Evolutionary conservation across 129 eudicot genomes (phyloP).

Genomic region (Chrysanthemum seticuspe): DNA sequence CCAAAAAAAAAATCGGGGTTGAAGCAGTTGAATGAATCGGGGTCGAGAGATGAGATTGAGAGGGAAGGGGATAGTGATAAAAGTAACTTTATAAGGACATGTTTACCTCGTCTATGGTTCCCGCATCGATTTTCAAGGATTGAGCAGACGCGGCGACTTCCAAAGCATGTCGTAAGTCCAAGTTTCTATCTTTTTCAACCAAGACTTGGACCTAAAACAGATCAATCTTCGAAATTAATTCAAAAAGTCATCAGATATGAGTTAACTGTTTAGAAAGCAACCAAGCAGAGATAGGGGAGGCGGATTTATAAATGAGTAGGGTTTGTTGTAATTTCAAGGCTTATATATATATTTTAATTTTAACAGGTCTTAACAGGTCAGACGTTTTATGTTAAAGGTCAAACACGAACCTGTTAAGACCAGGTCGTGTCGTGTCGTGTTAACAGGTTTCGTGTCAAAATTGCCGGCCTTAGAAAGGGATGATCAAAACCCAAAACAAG

Average conservation of each 20-base stretch:
- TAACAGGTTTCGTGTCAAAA: too few relatives aligned
- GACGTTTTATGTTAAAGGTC: too few relatives aligned
- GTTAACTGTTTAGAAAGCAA: conserved; percentile 15
- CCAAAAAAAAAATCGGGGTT: too few relatives aligned
- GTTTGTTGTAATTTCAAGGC: too few relatives aligned
- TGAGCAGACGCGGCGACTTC: conserved; percentile 82
- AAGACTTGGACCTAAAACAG: conserved; percentile 81
- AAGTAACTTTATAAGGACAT: neutral
- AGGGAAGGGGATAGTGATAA: too few relatives aligned
- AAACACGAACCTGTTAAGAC: too few relatives aligned
- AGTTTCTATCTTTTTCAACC: conserved; percentile 70
- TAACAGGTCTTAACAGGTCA: too few relatives aligned
- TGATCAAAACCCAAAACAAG: too few relatives aligned
- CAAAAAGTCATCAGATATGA: conserved; percentile 7
- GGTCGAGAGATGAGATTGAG: too few relatives aligned
- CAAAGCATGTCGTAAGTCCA: conserved; percentile 68
- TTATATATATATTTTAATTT: too few relatives aligned
- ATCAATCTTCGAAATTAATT: conserved; percentile 22
- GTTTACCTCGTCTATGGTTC: conserved; percentile 64
- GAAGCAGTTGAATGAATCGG: neutral
- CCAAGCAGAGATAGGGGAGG: neutral
- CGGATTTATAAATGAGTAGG: too few relatives aligned
- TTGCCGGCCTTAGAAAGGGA: neutral
- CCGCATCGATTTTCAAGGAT: conserved; percentile 57
- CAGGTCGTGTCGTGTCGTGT: too few relatives aligned